A percentile compares a stretch with the other conserved stretches of the same genome.
These are phyloP conservation scores for Cercophora newfieldiana DNA, from an alignment of 495 filamentous ascomycete species.

Conservation along the genomic window DNA sequence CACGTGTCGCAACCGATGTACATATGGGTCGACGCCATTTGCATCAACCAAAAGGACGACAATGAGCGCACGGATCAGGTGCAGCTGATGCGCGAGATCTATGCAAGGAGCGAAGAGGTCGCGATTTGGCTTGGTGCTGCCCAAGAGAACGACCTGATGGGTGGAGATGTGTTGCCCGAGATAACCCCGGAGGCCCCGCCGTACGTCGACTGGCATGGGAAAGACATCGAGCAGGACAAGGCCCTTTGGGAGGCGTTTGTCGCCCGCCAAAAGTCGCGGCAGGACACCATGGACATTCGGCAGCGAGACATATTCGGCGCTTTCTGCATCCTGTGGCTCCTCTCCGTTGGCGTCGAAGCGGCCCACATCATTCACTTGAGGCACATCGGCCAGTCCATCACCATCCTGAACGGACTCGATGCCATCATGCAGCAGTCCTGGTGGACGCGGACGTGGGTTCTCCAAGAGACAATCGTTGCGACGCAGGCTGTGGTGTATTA, in stretches of 20 bases:
- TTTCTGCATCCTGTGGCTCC: constrained; percentile 20
- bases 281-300: background rate
- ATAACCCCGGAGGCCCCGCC: background rate
- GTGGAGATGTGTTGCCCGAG: constrained; percentile 6
- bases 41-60: constrained; percentile 16
- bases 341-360: constrained; percentile 12
- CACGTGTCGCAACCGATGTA: background rate
- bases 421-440: constrained; percentile 20
- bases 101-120: constrained; percentile 15
- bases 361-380: constrained; percentile 18
- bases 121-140: constrained; percentile 23
- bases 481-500: constrained; percentile 15
- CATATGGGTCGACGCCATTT: constrained; percentile 15
- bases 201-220: constrained; percentile 11
- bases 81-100: constrained; percentile 26
- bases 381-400: constrained; percentile 15
- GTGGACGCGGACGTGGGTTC: constrained; percentile 23
- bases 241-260: constrained; percentile 8
- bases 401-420: constrained; percentile 20
- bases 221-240: constrained; percentile 7
- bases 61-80: constrained; percentile 22
- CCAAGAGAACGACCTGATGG: constrained; percentile 13
- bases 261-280: background rate
- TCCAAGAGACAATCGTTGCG: constrained; percentile 22
- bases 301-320: constrained; percentile 20